phyloP scores from a whole-genome alignment of 352 stramenopile genomes.

The Phytophthora uliginosa region DNA sequence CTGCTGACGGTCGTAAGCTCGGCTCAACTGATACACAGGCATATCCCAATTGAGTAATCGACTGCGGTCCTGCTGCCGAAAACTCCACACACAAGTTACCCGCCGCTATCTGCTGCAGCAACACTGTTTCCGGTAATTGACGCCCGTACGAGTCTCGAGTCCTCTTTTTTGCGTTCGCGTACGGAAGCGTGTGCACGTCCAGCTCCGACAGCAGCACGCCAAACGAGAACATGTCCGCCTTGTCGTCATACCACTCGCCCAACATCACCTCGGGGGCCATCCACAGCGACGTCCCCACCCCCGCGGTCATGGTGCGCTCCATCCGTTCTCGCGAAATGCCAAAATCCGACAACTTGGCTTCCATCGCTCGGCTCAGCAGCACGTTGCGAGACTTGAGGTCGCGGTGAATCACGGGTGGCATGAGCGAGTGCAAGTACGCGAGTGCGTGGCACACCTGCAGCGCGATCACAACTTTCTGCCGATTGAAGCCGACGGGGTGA shows the following conservation, averaged over 20 bases:
- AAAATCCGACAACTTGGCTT: constrained; percentile 69
- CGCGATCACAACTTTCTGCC: constrained; percentile 38
- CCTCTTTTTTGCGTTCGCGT: constrained; percentile 47
- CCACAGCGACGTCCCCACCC: constrained; percentile 23
- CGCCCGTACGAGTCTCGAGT: constrained; percentile 6
- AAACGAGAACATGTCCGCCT: constrained; percentile 16
- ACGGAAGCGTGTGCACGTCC: constrained; percentile 52
- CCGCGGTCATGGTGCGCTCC: constrained; percentile 28
- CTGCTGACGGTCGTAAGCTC: constrained; percentile 23
- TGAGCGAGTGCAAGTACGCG: constrained; percentile 22
- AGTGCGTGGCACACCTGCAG: constrained; percentile 39
- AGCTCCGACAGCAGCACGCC: constrained; percentile 47
- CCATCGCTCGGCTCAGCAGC: constrained; percentile 15
- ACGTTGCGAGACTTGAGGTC: constrained; percentile 49
- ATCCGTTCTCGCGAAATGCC: constrained; percentile 46
- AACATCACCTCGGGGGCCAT: constrained; percentile 13
- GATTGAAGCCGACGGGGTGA: constrained; percentile 26
- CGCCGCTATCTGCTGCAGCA: constrained; percentile 29
- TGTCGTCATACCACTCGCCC: constrained; percentile 12
- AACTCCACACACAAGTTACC: constrained; percentile 34
- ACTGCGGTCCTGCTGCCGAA: constrained; percentile 10
- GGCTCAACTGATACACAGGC: constrained; percentile 29
- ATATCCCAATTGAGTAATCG: constrained; percentile 23
- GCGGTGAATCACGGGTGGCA: constrained; percentile 17
- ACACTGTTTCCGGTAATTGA: constrained; percentile 18